phyloP scores from a whole-genome alignment of 495 filamentous ascomycete genomes.

The Apodospora peruviana region DNA sequence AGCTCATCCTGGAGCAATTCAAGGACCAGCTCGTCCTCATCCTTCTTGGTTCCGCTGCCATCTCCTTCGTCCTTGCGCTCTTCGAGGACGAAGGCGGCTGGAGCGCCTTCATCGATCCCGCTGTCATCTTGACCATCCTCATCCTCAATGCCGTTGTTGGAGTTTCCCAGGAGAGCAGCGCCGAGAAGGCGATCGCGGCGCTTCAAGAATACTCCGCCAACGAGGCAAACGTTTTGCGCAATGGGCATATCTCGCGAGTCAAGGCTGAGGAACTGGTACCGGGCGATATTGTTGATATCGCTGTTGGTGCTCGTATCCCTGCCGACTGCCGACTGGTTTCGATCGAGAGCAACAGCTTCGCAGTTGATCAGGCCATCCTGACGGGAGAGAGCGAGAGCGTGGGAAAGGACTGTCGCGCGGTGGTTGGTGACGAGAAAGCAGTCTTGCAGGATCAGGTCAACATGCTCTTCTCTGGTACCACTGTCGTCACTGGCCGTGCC shows the following conservation, averaged over 20 bases:
- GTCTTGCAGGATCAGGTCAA: conserved; percentile 98
- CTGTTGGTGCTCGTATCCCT: conserved; percentile 93
- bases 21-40: conserved; percentile 98
- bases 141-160: conserved; percentile 96
- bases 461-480: conserved; percentile 98
- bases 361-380: conserved; percentile 93
- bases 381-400: conserved; percentile 99
- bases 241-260: conserved; percentile 67
- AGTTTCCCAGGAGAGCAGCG: conserved; percentile 96
- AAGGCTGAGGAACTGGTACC: conserved; percentile 95
- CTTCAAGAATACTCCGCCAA: conserved; percentile 99
- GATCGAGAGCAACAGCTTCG: conserved; percentile 95
- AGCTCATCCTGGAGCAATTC: conserved; percentile 96
- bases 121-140: conserved; percentile 94
- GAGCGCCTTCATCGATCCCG: conserved; percentile 98
- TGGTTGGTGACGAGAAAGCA: conserved; percentile 70
- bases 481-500: conserved; percentile 90
- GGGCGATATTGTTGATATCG: conserved; percentile 83
- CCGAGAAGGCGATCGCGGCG: conserved; percentile 97
- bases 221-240: conserved; percentile 86
- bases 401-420: conserved; percentile 63
- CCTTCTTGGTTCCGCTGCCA: conserved; percentile 83
- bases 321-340: conserved; percentile 88
- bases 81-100: conserved; percentile 90
- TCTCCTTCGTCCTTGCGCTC: conserved; percentile 90